These are phyloP conservation scores for Diaporthe sp. DNA, from an alignment of 2,329 filamentous ascomycete species.

Conservation along the genomic window DNA sequence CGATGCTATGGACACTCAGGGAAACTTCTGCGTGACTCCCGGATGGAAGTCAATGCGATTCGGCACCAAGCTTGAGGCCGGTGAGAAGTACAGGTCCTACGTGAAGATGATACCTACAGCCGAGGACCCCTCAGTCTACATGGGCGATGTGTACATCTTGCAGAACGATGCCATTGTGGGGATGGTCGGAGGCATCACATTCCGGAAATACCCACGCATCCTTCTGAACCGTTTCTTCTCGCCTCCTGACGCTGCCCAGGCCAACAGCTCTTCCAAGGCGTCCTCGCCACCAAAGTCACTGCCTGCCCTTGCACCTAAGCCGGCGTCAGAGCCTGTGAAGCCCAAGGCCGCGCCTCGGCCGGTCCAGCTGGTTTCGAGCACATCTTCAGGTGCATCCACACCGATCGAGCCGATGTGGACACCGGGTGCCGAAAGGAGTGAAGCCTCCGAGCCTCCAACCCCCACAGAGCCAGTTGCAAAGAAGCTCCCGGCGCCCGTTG, in stretches of 20 bases:
- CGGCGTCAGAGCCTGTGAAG: not conserved
- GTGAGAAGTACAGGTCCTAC: not conserved
- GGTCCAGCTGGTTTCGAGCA: constrained; percentile 44
- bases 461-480: not conserved
- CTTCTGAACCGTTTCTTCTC: not conserved
- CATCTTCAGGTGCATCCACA: constrained; percentile 26
- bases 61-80: not conserved
- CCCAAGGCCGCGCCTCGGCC: not conserved
- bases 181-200: not conserved
- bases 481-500: not conserved
- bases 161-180: not conserved
- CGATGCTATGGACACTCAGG: not conserved
- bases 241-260: not conserved
- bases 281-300: not conserved
- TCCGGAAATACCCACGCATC: not conserved
- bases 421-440: constrained; percentile 54
- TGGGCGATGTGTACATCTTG: constrained; percentile 21
- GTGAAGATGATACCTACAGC: constrained; percentile 4
- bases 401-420: constrained; percentile 46
- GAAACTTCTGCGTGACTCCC: constrained; percentile 21
- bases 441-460: not conserved
- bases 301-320: not conserved
- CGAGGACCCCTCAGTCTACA: not conserved
- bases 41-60: constrained; percentile 23
- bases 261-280: not conserved